Base-by-base conservation (phyloP, 106 monocot genomes). In the Allium cepa region DNA sequence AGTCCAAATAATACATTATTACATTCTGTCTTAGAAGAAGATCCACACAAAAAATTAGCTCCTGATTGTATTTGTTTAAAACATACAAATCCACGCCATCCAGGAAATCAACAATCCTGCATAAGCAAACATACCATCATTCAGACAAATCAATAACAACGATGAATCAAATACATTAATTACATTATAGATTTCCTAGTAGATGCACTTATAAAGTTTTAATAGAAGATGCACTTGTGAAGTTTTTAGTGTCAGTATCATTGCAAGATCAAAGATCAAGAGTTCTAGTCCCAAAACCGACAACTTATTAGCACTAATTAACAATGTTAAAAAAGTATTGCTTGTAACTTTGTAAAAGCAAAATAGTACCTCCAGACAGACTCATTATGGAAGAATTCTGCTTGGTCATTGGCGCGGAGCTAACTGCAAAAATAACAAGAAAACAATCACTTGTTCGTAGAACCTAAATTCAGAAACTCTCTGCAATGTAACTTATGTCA, bases 51-150 rank as follows among this genome's bases (percentile, higher is more conserved):
- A 36, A 36, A 36, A 36, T 4, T 36, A 4, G 36, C 36, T 36
- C 36, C 36, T 36, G 46, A 11, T 63, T 8, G 46, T 4, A 47
- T 9, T 45, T 17, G 46, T 49, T 48, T 14, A 64, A 17, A 64
- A 47, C 49, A 49, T 47, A 64, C 64, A 64, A 1, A 64, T 49
- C 64, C 64, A 64, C 17, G 3, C 48, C 64, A 48, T 49, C 14
- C n/a, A 47, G 48, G 46, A 64, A 49, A 64, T 49, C 46, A 26
- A 46, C 64, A 64, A 49, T 64, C 64, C 64, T 64, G 64, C 64
- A 49, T 64, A 16, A 64, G 17, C n/a, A 49, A 64, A 64, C 14
- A 64, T 17, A 48, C 17, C 16, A 64, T 47, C 46, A 49, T 47
- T 49, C 13, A 55, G 15, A 55, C 4, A 12, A 11, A 55, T 12